Percentiles rank a stretch among this genome's conserved stretches.
Conservation (phyloP, 2,329 filamentous ascomycete species). For the Capronia coronata region DNA sequence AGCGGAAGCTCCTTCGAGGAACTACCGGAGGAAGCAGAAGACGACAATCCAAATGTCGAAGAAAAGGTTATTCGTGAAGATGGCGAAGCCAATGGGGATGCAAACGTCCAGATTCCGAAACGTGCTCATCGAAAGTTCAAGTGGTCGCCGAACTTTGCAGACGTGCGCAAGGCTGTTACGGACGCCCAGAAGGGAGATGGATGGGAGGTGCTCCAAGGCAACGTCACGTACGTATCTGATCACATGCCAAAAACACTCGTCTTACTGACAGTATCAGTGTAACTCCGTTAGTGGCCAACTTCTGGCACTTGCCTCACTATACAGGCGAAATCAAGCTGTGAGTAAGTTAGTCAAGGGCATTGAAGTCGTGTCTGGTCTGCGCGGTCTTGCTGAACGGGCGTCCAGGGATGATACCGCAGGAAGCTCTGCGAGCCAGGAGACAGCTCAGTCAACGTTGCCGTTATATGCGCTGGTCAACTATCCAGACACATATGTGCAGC, state of each 20-base stretch:
- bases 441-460: constrained; percentile 22
- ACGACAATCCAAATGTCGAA: constrained; percentile 56
- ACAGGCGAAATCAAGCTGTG: constrained; percentile 74
- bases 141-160: constrained; percentile 81
- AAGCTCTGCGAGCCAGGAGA: not conserved
- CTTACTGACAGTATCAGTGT: constrained; percentile 51
- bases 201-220: constrained; percentile 81
- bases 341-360: constrained; percentile 44
- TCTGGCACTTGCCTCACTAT: constrained; percentile 66
- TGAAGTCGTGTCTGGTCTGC: not conserved
- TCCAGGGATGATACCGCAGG: constrained; percentile 12
- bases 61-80: constrained; percentile 68
- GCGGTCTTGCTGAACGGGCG: constrained; percentile 2
- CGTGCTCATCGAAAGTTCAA: constrained; percentile 85
- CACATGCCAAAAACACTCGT: not conserved
- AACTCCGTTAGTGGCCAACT: constrained; percentile 86
- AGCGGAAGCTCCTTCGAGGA: constrained; percentile 82
- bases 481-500: constrained; percentile 82
- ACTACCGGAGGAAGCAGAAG: constrained; percentile 56
- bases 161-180: constrained; percentile 83
- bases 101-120: constrained; percentile 26
- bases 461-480: constrained; percentile 74
- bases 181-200: constrained; percentile 75
- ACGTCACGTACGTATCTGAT: constrained; percentile 61
- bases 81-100: constrained; percentile 40